These are phyloP conservation scores for Chlorella sorokiniana DNA, from an alignment of 139 green algal genomes.

Conservation along the genomic window DNA sequence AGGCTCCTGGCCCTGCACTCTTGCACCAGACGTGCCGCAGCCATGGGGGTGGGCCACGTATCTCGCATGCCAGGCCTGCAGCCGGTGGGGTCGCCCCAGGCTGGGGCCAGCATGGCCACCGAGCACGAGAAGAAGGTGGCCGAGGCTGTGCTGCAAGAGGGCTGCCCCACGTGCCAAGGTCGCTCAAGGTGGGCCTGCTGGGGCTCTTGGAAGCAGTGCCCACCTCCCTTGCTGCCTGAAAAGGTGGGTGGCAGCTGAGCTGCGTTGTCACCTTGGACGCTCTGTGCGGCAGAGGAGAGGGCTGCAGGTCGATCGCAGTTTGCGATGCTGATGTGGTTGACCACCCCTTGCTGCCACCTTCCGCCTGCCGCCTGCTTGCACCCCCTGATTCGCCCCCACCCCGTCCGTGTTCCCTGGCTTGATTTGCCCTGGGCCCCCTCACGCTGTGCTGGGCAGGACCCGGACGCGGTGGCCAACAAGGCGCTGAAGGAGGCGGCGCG, in stretches of 20 bases:
- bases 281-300: no score
- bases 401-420: no score
- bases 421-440: not conserved
- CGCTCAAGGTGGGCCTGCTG: not conserved
- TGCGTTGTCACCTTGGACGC: no score
- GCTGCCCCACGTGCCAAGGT: slow-evolving; percentile 1
- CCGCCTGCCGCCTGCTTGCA: no score
- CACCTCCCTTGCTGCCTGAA: no score
- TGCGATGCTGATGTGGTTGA: no score
- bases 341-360: no score
- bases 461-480: slow-evolving; percentile 1
- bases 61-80: not conserved
- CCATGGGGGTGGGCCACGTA: not conserved
- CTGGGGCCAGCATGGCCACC: not conserved
- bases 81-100: not conserved
- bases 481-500: slow-evolving; percentile 16
- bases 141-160: not conserved
- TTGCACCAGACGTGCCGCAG: no score
- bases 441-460: not conserved
- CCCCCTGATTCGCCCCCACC: no score
- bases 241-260: not conserved
- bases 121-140: not conserved
- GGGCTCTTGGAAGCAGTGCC: not conserved
- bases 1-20: not conserved
- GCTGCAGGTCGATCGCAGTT: no score